Percentiles rank a stretch among this genome's conserved stretches.
Conservation (phyloP, 164 flowering plant species). For the Malania oleifera region DNA sequence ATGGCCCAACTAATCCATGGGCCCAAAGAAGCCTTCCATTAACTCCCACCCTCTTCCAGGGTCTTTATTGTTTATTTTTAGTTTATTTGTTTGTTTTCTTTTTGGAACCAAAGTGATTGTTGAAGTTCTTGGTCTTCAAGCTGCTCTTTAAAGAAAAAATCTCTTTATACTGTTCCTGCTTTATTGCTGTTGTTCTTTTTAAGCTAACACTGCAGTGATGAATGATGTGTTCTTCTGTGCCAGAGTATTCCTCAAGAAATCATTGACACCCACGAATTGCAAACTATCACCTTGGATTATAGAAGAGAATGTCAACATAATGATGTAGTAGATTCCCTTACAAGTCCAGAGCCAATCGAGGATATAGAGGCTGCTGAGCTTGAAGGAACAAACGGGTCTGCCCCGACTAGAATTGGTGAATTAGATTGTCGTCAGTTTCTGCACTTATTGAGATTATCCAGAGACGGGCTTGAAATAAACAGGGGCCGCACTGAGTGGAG, state of each 20-base stretch:
- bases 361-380: conserved; percentile 24
- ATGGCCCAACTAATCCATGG: too few relatives aligned
- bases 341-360: conserved; percentile 43
- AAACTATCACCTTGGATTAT: conserved; percentile 80
- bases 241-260: conserved; percentile 95
- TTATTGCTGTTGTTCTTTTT: background rate
- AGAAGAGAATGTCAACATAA: conserved; percentile 88
- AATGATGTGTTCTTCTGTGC: conserved; percentile 2
- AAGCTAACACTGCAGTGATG: background rate
- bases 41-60: too few relatives aligned
- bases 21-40: too few relatives aligned
- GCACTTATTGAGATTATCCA: conserved; percentile 70
- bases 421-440: conserved; percentile 45
- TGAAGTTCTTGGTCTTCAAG: too few relatives aligned
- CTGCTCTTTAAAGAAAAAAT: too few relatives aligned
- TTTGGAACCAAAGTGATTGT: too few relatives aligned
- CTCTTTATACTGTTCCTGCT: too few relatives aligned
- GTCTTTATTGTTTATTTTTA: too few relatives aligned
- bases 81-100: too few relatives aligned
- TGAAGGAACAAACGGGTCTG: conserved; percentile 57
- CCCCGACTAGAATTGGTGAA: conserved; percentile 16
- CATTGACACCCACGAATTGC: conserved; percentile 73
- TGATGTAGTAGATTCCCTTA: conserved; percentile 82
- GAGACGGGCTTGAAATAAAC: conserved; percentile 71
- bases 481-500: conserved; percentile 93